Evolutionary conservation across 345 rosid species (phyloP).

Genomic region (Melaleuca quinquenervia): DNA sequence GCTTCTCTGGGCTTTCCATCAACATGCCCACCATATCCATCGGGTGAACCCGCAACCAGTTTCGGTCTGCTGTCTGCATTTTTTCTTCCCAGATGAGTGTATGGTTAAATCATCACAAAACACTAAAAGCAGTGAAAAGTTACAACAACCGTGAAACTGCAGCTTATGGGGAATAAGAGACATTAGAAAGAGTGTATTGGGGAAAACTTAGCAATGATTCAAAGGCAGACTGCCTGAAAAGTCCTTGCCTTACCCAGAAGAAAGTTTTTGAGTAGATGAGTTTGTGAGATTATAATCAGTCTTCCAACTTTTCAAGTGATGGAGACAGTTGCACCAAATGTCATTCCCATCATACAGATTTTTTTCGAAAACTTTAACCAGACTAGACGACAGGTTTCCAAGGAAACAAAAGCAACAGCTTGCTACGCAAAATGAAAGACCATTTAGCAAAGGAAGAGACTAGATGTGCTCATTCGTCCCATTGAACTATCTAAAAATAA

Average conservation of each 20-base stretch:
- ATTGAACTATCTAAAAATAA: background rate
- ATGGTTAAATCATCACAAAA: background rate
- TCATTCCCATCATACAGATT: background rate
- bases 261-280: background rate
- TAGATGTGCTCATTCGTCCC: background rate
- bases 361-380: background rate
- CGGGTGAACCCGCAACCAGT: slow-evolving; percentile 81
- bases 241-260: background rate
- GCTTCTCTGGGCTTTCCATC: slow-evolving; percentile 87
- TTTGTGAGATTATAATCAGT: background rate
- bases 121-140: background rate
- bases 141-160: background rate
- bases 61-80: slow-evolving; percentile 65
- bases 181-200: background rate
- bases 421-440: background rate
- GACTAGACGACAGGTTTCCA: background rate
- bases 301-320: background rate
- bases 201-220: background rate
- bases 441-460: background rate
- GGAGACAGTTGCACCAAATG: background rate
- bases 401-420: background rate
- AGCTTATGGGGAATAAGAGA: background rate
- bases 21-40: slow-evolving; percentile 79
- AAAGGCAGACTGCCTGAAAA: background rate
- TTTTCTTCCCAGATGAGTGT: background rate